phyloP scores from a whole-genome alignment of 495 filamentous ascomycete genomes.

The Xanthoparmelia taractica region DNA sequence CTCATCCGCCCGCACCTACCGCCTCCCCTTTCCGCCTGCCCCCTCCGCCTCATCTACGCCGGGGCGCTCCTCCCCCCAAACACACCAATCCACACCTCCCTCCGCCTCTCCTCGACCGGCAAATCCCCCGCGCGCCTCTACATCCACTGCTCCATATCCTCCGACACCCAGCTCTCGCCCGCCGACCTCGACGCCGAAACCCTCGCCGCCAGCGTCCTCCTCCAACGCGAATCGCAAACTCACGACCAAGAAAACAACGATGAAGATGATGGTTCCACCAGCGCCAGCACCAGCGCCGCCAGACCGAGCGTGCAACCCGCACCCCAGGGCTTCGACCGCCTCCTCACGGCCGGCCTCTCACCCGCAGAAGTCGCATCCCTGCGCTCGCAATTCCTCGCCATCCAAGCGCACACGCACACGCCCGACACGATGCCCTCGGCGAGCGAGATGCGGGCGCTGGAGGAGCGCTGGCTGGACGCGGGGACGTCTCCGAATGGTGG shows the following conservation, averaged over 20 bases:
- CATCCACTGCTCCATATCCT: constrained; percentile 83
- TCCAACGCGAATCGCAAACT: constrained; percentile 10
- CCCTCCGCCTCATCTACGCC: constrained; percentile 78
- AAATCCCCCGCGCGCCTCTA: constrained; percentile 46
- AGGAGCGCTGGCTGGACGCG: constrained; percentile 90
- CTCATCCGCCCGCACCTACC: constrained; percentile 70
- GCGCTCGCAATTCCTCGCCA: constrained; percentile 73
- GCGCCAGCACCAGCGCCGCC: constrained; percentile 3
- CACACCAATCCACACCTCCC: constrained; percentile 52
- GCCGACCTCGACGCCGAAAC: constrained; percentile 65
- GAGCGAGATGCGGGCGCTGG: constrained; percentile 54
- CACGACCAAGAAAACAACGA: not conserved
- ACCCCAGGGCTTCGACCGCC: constrained; percentile 84
- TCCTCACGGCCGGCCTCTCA: constrained; percentile 73
- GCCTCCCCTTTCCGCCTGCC: constrained; percentile 48
- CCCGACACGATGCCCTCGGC: constrained; percentile 75
- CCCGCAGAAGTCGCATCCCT: constrained; percentile 71
- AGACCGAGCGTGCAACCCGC: constrained; percentile 44
- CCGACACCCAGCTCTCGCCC: constrained; percentile 52
- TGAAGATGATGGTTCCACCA: constrained; percentile 12
- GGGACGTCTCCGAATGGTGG: constrained; percentile 31
- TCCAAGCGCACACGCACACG: constrained; percentile 68
- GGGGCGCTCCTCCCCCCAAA: constrained; percentile 75
- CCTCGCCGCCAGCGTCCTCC: constrained; percentile 33
- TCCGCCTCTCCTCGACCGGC: constrained; percentile 52